Evolutionary conservation across 2,329 filamentous ascomycete species (phyloP).

Genomic region (Exophiala xenobiotica): DNA sequence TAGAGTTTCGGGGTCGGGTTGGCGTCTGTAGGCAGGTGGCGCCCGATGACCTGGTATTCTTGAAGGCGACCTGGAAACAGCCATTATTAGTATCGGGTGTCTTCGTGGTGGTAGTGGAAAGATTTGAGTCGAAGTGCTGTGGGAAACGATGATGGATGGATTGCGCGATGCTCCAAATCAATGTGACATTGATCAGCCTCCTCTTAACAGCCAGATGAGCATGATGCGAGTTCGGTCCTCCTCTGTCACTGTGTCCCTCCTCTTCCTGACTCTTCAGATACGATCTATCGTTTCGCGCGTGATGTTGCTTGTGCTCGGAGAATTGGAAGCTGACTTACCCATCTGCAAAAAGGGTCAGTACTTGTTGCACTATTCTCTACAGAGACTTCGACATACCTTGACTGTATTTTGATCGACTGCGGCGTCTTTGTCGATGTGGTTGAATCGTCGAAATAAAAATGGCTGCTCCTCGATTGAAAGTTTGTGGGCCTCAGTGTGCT

Average conservation of each 20-base stretch:
- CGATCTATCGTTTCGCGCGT: background rate
- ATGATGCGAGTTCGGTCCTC: no score
- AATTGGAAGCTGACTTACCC: conserved; percentile 54
- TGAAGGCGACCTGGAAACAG: conserved; percentile 82
- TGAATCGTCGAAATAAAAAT: conserved; percentile 13
- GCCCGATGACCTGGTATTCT: conserved; percentile 99
- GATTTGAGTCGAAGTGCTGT: no score
- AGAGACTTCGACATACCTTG: conserved; percentile 48
- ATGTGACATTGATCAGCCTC: no score
- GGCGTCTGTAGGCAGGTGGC: conserved; percentile 95
- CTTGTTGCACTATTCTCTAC: conserved; percentile 25
- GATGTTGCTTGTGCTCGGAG: background rate
- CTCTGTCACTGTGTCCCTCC: no score
- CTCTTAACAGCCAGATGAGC: no score
- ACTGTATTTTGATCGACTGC: conserved; percentile 33
- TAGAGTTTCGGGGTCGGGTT: conserved; percentile 98
- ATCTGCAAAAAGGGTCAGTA: conserved; percentile 50
- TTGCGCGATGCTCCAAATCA: no score
- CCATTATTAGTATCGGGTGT: conserved; percentile 15
- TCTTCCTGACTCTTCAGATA: no score
- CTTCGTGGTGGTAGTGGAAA: no score
- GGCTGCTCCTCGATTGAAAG: conserved; percentile 8
- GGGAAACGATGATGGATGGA: no score
- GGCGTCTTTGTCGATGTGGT: conserved; percentile 40
- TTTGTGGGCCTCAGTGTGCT: no score